phyloP scores from a whole-genome alignment of 371 early-diverging fungal genomes.

The Mortierella sp. region DNA sequence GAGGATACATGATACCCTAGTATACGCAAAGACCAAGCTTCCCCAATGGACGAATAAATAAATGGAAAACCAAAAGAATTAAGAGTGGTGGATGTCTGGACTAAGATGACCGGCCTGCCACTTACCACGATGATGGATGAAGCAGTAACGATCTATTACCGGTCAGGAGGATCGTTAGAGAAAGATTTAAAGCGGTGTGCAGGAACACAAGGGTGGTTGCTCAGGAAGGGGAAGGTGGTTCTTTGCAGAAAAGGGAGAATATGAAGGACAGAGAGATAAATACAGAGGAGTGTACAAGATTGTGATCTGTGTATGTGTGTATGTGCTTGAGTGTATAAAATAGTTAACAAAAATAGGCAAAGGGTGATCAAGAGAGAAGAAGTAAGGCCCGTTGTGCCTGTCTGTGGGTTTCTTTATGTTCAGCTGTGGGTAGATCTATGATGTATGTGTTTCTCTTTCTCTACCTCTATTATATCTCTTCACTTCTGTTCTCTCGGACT shows the following conservation, averaged over 20 bases:
- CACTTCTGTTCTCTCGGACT: not conserved
- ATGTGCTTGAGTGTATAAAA: not conserved
- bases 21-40: too few species aligned
- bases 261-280: not conserved
- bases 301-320: not conserved
- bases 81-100: too few species aligned
- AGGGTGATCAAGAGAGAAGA: not conserved
- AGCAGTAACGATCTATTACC: too few species aligned
- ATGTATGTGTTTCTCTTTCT: not conserved
- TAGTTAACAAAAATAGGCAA: not conserved
- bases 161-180: too few species aligned
- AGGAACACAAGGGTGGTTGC: not conserved
- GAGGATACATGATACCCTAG: too few species aligned
- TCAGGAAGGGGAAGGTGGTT: not conserved
- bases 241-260: not conserved
- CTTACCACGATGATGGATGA: too few species aligned
- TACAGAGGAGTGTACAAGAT: not conserved
- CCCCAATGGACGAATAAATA: too few species aligned
- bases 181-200: not conserved
- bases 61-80: too few species aligned
- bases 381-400: slow-evolving; percentile 1
- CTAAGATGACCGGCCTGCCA: too few species aligned
- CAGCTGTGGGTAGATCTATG: not conserved
- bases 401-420: slow-evolving; percentile 3
- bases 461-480: not conserved